These are phyloP conservation scores for Citrus hindsii DNA, from an alignment of 345 rosid species.

Conservation along the genomic window DNA sequence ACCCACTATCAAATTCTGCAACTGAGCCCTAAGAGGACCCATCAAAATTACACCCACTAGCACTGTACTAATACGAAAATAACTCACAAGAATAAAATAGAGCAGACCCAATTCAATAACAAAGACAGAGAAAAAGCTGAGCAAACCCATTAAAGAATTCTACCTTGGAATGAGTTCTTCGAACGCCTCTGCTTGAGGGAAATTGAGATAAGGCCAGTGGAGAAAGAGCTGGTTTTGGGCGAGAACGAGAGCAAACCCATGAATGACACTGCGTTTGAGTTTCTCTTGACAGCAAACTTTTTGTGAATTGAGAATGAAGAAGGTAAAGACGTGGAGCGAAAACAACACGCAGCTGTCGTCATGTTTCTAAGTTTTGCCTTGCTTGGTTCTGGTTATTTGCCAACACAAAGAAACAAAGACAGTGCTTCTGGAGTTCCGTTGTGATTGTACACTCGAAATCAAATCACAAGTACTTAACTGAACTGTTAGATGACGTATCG, in stretches of 20 bases:
- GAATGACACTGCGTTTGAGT: constrained; percentile 13
- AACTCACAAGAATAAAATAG: neutral
- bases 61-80: neutral
- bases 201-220: constrained; percentile 28
- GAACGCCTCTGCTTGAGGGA: constrained; percentile 35
- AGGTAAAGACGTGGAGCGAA: constrained; percentile 29
- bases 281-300: constrained; percentile 16
- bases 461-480: neutral
- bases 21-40: neutral
- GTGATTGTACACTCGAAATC: neutral
- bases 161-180: constrained; percentile 50
- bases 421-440: neutral
- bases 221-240: constrained; percentile 23
- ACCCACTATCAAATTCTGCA: neutral
- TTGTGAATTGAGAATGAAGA: constrained; percentile 30
- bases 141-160: constrained; percentile 7
- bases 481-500: neutral
- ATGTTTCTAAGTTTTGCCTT: constrained; percentile 17
- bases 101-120: neutral
- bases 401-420: neutral
- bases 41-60: neutral
- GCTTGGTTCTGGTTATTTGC: neutral
- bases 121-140: neutral
- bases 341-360: constrained; percentile 35
- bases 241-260: constrained; percentile 39